Conservation (phyloP, 2,329 filamentous ascomycete species). For the Colletotrichum trifolii region DNA sequence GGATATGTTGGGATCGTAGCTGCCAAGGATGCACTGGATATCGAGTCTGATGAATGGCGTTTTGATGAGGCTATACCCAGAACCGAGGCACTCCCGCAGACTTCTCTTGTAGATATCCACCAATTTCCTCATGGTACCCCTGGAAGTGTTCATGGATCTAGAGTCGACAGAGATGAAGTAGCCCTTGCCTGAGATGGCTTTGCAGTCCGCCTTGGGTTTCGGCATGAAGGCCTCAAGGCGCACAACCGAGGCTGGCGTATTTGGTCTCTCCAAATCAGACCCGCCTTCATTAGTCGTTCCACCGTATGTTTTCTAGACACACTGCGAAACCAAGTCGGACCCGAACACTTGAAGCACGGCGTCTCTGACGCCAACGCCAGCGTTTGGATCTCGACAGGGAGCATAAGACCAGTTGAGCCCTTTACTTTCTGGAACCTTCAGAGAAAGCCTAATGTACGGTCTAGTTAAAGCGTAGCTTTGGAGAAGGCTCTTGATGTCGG, state of each 20-base stretch:
- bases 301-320: slow-evolving; percentile 51
- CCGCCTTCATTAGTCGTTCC: slow-evolving; percentile 1
- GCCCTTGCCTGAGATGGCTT: slow-evolving; percentile 57
- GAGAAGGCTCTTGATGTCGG: slow-evolving; percentile 69
- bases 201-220: slow-evolving; percentile 55
- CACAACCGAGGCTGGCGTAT: slow-evolving; percentile 40
- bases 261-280: slow-evolving; percentile 13
- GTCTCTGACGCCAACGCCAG: slow-evolving; percentile 60
- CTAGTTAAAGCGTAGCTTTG: slow-evolving; percentile 74
- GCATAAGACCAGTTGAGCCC: slow-evolving; percentile 71
- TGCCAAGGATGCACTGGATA: slow-evolving; percentile 69
- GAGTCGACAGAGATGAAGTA: slow-evolving; percentile 76
- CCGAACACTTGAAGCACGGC: slow-evolving; percentile 73
- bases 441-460: slow-evolving; percentile 68
- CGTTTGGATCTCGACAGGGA: slow-evolving; percentile 54
- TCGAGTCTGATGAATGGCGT: slow-evolving; percentile 73
- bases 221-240: slow-evolving; percentile 69
- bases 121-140: slow-evolving; percentile 71
- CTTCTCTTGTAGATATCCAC: slow-evolving; percentile 62
- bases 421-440: slow-evolving; percentile 67
- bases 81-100: slow-evolving; percentile 49
- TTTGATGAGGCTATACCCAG: slow-evolving; percentile 39
- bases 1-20: slow-evolving; percentile 79
- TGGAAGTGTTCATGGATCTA: slow-evolving; percentile 68
- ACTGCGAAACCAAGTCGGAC: slow-evolving; percentile 64